Conservation (phyloP, 768 basidiomycete species). For the Auriscalpium microsporum region DNA sequence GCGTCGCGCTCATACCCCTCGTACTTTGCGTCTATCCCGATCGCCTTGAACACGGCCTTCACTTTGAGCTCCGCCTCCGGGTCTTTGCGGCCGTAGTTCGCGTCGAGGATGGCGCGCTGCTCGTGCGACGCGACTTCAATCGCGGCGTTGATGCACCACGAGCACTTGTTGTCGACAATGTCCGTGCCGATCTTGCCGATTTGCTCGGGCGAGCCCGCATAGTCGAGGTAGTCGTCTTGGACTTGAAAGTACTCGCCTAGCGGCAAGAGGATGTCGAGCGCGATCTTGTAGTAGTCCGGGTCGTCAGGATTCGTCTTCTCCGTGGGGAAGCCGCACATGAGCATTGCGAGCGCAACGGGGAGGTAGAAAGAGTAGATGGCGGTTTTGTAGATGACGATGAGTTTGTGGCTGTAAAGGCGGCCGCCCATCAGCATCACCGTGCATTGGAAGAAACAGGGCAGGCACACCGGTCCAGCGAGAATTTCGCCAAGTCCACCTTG, state of each 20-base stretch:
- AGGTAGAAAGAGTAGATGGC: conserved; percentile 99
- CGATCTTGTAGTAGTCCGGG: conserved; percentile 58
- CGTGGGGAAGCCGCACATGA: conserved; percentile 57
- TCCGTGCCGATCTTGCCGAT: conserved; percentile 98
- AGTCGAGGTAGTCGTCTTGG: conserved; percentile 97
- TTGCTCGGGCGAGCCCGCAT: conserved; percentile 78
- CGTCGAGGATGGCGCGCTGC: conserved; percentile 55
- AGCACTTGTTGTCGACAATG: conserved; percentile 98
- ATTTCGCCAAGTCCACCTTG: conserved; percentile 75
- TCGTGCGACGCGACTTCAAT: conserved; percentile 45
- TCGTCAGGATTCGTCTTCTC: conserved; percentile 33
- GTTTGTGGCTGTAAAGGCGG: conserved; percentile 56
- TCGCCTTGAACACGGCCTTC: conserved; percentile 64
- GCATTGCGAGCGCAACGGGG: conserved; percentile 91
- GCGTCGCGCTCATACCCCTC: conserved; percentile 68
- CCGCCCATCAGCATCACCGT: not conserved
- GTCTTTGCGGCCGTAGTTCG: conserved; percentile 57
- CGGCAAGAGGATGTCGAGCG: conserved; percentile 76
- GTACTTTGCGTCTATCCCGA: conserved; percentile 62
- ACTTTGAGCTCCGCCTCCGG: conserved; percentile 48
- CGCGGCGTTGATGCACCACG: conserved; percentile 91
- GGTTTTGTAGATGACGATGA: conserved; percentile 96
- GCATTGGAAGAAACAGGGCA: not conserved
- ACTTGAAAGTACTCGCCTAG: conserved; percentile 98
- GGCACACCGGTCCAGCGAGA: conserved; percentile 74